phyloP scores from a whole-genome alignment of 2,329 filamentous ascomycete species.

The Ceratocystis diversiconidia region DNA sequence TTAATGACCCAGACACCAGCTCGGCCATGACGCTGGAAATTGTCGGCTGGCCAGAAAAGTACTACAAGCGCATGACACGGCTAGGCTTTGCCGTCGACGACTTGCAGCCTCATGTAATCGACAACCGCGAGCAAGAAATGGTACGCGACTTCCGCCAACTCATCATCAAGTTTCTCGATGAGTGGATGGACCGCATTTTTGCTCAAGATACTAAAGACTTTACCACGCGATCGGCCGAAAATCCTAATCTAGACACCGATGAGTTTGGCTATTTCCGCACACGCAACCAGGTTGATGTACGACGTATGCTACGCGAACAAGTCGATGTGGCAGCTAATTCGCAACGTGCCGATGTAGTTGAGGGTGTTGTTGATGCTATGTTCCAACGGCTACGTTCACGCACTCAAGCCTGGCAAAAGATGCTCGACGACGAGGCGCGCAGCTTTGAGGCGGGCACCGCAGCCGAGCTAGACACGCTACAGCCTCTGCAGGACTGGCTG shows the following conservation, averaged over 20 bases:
- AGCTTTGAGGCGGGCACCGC: slow-evolving; percentile 48
- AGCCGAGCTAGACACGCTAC: slow-evolving; percentile 50
- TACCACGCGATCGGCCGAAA: slow-evolving; percentile 57
- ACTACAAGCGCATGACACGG: slow-evolving; percentile 90
- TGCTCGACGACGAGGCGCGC: slow-evolving; percentile 72
- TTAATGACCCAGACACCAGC: slow-evolving; percentile 72
- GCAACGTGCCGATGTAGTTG: slow-evolving; percentile 74
- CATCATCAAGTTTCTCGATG: slow-evolving; percentile 88
- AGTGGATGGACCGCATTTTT: slow-evolving; percentile 95
- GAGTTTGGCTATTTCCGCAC: slow-evolving; percentile 85
- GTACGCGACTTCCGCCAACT: slow-evolving; percentile 88
- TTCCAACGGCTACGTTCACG: slow-evolving; percentile 70
- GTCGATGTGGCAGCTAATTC: slow-evolving; percentile 73
- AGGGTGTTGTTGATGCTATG: slow-evolving; percentile 94
- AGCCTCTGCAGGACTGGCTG: slow-evolving; percentile 86
- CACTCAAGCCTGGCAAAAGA: slow-evolving; percentile 72
- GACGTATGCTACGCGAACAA: slow-evolving; percentile 94
- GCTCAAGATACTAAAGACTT: slow-evolving; percentile 70
- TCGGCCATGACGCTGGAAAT: slow-evolving; percentile 82
- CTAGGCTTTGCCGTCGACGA: slow-evolving; percentile 65
- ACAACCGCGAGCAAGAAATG: slow-evolving; percentile 77
- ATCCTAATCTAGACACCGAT: slow-evolving; percentile 65
- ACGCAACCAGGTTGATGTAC: slow-evolving; percentile 83
- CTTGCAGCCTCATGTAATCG: slow-evolving; percentile 74
- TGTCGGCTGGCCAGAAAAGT: slow-evolving; percentile 88